These are phyloP conservation scores for Auxenochlorella protothecoides DNA, from an alignment of 139 green algal genomes.

Conservation along the genomic window DNA sequence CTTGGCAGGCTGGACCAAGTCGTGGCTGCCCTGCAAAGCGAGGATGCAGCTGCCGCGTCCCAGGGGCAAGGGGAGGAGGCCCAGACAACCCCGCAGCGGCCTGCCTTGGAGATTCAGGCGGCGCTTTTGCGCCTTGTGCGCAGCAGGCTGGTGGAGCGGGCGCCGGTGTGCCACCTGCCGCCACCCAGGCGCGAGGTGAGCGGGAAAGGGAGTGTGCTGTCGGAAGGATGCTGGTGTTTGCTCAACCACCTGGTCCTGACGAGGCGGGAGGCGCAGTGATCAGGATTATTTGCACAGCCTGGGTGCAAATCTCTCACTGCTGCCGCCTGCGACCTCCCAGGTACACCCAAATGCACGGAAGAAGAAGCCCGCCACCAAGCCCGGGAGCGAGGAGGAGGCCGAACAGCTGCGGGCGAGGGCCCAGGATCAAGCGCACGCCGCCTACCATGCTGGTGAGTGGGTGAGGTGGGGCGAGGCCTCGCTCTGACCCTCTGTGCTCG, in stretches of 20 bases:
- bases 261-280: too few relatives aligned
- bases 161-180: slow-evolving; percentile 13
- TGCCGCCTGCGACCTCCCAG: slow-evolving; percentile 3
- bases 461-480: too few relatives aligned
- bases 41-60: neutral
- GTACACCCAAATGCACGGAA: slow-evolving; percentile 22
- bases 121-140: too few relatives aligned
- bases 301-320: too few relatives aligned
- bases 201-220: too few relatives aligned
- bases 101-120: too few relatives aligned
- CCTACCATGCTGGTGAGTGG: slow-evolving; percentile 8
- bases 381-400: slow-evolving; percentile 25
- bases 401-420: slow-evolving; percentile 4
- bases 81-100: too few relatives aligned
- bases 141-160: slow-evolving; percentile 15
- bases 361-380: slow-evolving; percentile 20
- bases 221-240: too few relatives aligned
- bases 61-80: slow-evolving; percentile 2
- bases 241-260: too few relatives aligned
- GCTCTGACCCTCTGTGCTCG: too few relatives aligned
- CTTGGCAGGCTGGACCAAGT: slow-evolving; percentile 12
- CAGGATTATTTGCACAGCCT: too few relatives aligned
- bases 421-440: slow-evolving; percentile 3
- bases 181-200: slow-evolving; percentile 17
- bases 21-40: neutral